Percentiles rank a stretch among this genome's conserved stretches.
Evolutionary conservation across 495 filamentous ascomycete species (phyloP).

Genomic region (Mytilinidion resinicola): DNA sequence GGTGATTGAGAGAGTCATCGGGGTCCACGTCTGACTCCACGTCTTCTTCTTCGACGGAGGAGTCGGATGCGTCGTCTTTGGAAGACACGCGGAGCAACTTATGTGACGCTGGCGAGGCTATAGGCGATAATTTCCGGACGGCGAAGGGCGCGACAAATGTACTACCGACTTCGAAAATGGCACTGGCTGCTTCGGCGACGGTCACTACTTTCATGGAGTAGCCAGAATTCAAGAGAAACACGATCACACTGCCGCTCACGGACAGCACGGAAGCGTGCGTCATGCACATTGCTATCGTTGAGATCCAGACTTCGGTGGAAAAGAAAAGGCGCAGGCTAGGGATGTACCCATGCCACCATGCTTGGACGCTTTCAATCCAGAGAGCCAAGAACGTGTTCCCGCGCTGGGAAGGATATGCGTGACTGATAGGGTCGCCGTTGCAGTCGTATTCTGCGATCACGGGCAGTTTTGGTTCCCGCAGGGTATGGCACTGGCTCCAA

Average conservation of each 20-base stretch:
- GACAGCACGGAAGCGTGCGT: background rate
- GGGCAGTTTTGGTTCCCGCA: background rate
- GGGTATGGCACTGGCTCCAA: background rate
- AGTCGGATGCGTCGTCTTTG: background rate
- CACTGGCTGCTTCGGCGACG: background rate
- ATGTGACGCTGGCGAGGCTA: background rate
- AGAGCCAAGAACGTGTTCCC: background rate
- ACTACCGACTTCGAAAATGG: background rate
- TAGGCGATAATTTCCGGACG: background rate
- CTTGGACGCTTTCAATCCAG: background rate
- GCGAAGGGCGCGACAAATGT: background rate
- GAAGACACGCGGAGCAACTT: background rate
- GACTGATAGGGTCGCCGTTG: background rate
- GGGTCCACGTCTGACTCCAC: slow-evolving; percentile 53
- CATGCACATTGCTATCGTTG: background rate
- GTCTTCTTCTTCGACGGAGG: slow-evolving; percentile 27
- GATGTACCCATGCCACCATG: background rate
- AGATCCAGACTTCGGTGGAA: background rate
- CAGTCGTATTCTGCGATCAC: background rate
- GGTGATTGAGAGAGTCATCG: slow-evolving; percentile 54
- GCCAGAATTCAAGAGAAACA: background rate
- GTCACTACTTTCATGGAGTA: background rate
- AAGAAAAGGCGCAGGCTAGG: slow-evolving; percentile 1
- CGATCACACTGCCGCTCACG: background rate
- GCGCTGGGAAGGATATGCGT: background rate